These are phyloP conservation scores for Brassica nigra DNA, from an alignment of 345 rosid genomes.

Conservation along the genomic window DNA sequence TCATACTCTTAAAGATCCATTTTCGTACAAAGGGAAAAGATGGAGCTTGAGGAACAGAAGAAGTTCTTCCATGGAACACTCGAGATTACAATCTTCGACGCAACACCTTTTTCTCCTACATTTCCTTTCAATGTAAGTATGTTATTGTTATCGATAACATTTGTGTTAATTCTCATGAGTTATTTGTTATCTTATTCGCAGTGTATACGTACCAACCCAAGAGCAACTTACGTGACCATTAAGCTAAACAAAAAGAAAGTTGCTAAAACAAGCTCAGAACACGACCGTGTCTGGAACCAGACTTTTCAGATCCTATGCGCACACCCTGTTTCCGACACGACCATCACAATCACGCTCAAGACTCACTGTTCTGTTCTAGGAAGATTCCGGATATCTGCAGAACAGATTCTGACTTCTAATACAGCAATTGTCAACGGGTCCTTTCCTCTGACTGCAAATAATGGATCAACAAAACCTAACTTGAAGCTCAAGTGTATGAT, in stretches of 20 bases:
- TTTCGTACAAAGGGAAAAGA: slow-evolving; percentile 8
- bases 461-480: slow-evolving; percentile 48
- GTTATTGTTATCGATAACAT: neutral
- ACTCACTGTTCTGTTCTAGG: slow-evolving; percentile 73
- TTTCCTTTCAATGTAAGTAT: slow-evolving; percentile 71
- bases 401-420: slow-evolving; percentile 46
- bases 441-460: slow-evolving; percentile 58
- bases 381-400: slow-evolving; percentile 53
- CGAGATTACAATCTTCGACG: slow-evolving; percentile 78
- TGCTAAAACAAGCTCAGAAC: slow-evolving; percentile 66
- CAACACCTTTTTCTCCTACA: slow-evolving; percentile 62
- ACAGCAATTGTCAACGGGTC: slow-evolving; percentile 58
- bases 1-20: neutral
- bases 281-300: slow-evolving; percentile 82
- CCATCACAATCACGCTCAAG: slow-evolving; percentile 65
- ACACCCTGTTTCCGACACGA: slow-evolving; percentile 56
- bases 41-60: slow-evolving; percentile 36
- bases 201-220: slow-evolving; percentile 59
- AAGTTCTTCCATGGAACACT: slow-evolving; percentile 85
- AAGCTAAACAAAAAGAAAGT: slow-evolving; percentile 63
- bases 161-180: neutral
- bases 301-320: slow-evolving; percentile 84
- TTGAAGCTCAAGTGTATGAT: slow-evolving; percentile 64
- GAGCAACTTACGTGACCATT: slow-evolving; percentile 69
- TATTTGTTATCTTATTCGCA: slow-evolving; percentile 20